phyloP scores from a whole-genome alignment of 2,329 filamentous ascomycete species.

The Clonostachys chloroleuca region DNA sequence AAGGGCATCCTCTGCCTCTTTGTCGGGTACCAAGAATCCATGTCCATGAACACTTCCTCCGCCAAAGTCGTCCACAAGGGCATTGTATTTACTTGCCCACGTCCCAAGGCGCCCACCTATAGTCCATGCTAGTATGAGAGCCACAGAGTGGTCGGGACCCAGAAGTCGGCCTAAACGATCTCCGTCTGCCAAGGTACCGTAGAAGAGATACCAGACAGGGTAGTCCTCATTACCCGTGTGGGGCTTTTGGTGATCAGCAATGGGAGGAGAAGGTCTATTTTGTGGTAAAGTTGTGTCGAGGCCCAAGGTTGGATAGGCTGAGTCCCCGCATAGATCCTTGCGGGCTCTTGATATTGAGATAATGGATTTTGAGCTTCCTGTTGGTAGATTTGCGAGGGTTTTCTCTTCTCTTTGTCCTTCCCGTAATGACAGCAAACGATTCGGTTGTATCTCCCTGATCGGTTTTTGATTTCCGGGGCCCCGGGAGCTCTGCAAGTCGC shows the following conservation, averaged over 20 bases:
- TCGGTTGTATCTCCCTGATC: neutral
- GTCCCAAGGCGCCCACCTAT: conserved; percentile 18
- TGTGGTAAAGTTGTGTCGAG: neutral
- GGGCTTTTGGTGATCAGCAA: too few relatives aligned
- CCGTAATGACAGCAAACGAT: neutral
- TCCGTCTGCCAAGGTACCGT: neutral
- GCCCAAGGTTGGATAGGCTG: neutral
- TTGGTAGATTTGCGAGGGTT: neutral
- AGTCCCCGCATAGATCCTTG: neutral
- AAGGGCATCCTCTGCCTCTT: neutral
- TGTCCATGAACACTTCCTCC: conserved; percentile 2
- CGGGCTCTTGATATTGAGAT: neutral
- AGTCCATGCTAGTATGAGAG: conserved; percentile 17
- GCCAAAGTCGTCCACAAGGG: conserved; percentile 21
- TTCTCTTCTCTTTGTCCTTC: neutral
- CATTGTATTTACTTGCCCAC: conserved; percentile 32
- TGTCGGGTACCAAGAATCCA: neutral
- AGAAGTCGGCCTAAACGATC: neutral
- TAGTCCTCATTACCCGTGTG: neutral
- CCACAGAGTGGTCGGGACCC: neutral
- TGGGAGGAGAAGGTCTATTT: neutral
- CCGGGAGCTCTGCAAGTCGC: neutral
- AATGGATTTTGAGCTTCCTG: neutral
- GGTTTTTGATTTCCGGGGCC: neutral
- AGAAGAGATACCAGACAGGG: neutral